Evolutionary conservation across 31 red algal genomes (phyloP), one percentile per base, ranked within the genome.

Genomic region (Porphyra umbilicalis): DNA sequence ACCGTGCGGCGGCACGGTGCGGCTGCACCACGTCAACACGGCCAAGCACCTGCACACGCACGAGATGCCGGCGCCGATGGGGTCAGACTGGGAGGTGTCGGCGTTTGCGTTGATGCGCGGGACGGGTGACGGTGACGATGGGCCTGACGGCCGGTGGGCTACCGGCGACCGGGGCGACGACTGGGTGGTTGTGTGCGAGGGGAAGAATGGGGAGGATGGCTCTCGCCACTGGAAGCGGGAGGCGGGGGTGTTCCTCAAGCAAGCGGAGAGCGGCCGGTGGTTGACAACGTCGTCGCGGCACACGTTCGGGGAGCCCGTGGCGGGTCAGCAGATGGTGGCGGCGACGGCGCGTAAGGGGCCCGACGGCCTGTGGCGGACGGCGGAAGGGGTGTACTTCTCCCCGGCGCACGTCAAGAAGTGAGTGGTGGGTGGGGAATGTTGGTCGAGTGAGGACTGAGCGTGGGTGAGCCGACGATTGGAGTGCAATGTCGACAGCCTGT

Each of bases 41-140:
- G 86, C 75, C 42, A 94, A 92, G 81, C 93, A 99, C 76, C 77
- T 99, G 82, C 97, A 99, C 84, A 90, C 80, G 35, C 97, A 99
- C 85, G 36, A 85, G 34, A 85, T 90, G 46, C 82, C 82, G 57
- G 93, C 97, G 13, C 97, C 97, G 1, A 46, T 95, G 82, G 91
- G 83, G 33, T 34, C 57, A 10, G 85, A 91, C 20, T 89, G 91
- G 82, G 93, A 96, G 82, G 97, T 96, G 35, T 94, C 91, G 79
- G 91, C 92, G 9, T 95, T 90, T 79, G 87, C 80, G 0, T 1
- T 79, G 34, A 34, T 18, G 25, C 57, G 57, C 57, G 57, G 57
- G 25, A 71, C 57, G 25, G 57, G 57, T 29, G 57, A 71, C 57
- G 57, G 57, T 77, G 34, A 32, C 36, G 33, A 37, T 5, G 35